Evolutionary conservation across 495 filamentous ascomycete species (phyloP), one percentile per base, ranked within the genome.

Genomic region (Chaetomidium leptoderma): DNA sequence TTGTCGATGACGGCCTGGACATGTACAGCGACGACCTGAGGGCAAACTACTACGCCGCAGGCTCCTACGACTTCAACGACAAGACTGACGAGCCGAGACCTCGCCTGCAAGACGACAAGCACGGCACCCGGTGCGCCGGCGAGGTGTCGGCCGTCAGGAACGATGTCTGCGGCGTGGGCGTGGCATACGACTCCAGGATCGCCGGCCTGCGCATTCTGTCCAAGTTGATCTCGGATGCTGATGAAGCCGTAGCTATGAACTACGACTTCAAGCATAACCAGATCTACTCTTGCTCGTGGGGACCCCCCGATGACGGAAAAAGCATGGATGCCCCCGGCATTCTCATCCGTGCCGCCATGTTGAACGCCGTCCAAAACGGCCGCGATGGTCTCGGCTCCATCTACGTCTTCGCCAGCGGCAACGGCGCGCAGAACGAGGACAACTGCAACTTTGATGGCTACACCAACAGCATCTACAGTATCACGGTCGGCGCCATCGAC

Each of bases 371-470:
- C 11, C 91, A 97, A 69, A 86, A 93, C 40, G 93, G 93, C 39
- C 86, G 93, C 43, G 76, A 75, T 33, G 87, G 90, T 2, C 81
- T 82, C 53, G 93, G 93, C n/a, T 93, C 91, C 13, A 86, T 98
- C 59, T 98, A 90, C 63, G 93, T 98, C 47, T 98, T 98, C 72
- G 93, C 93, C 17, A 93, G 92, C 60, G 93, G 93, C 55, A 98
- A 98, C 67, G 93, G 93, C 35, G 95, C 91, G 24, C 71, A 74
- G n/a, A 80, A 66, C 46, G 92, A 87, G 39, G 93, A 98, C 68
- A 97, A 98, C 74, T 98, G 93, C 81, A 98, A 98, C 69, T 98
- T 97, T 66, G 93, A 98, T 67, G 93, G 93, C 11, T 98, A 98
- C 71, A 97, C 95, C 62, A 98, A 98, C 75, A 96, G 91, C 67